Conservation (phyloP, 306 rosid species). For the Nissolia schottii region DNA sequence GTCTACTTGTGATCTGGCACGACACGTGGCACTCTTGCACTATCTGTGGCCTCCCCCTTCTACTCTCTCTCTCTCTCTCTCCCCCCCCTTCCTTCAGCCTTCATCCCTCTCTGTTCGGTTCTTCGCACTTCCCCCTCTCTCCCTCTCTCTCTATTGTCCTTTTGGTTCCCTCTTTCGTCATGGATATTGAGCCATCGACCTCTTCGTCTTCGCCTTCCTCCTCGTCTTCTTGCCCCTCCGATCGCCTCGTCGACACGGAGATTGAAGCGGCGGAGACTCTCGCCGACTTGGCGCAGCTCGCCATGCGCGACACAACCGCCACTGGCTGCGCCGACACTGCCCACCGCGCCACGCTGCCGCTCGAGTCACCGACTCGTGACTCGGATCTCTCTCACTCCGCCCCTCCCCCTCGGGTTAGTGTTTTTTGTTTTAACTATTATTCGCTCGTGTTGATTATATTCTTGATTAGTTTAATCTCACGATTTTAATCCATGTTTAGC, state of each 20-base stretch:
- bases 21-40: constrained; percentile 58
- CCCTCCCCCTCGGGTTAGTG: constrained; percentile 30
- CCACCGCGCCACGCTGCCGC: neutral
- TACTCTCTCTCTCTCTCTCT: neutral
- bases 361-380: constrained; percentile 39
- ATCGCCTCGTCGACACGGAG: constrained; percentile 61
- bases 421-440: neutral
- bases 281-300: constrained; percentile 64
- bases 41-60: constrained; percentile 10
- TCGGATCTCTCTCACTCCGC: constrained; percentile 40
- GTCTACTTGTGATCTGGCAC: constrained; percentile 42
- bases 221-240: constrained; percentile 23
- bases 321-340: constrained; percentile 8
- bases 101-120: constrained; percentile 5
- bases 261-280: constrained; percentile 96
- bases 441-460: neutral
- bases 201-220: neutral
- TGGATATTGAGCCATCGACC: neutral
- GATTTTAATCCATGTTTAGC: neutral
- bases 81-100: neutral
- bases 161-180: neutral
- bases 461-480: neutral
- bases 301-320: constrained; percentile 39
- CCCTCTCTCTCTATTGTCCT: neutral
- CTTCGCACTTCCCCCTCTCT: neutral